These are phyloP conservation scores for Abortiporus biennis DNA, from an alignment of 1,284 basidiomycete genomes.

Conservation along the genomic window DNA sequence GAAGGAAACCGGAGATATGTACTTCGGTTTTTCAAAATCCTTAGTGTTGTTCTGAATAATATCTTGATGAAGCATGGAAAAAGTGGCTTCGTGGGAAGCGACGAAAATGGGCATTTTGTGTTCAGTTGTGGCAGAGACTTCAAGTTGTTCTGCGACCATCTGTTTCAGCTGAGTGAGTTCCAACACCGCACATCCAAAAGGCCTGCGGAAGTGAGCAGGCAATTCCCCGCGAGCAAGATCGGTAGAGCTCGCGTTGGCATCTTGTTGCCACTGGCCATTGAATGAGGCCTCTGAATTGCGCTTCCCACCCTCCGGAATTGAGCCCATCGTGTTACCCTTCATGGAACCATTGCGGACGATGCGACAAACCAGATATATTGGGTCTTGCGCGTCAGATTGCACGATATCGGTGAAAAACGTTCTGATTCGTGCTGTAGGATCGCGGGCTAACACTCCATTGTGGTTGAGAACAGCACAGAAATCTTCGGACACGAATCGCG, in stretches of 20 bases:
- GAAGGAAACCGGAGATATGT: neutral
- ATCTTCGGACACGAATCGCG: conserved; percentile 91
- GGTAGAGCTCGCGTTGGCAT: no score
- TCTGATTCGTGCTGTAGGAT: conserved; percentile 64
- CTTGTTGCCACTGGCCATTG: conserved; percentile 13
- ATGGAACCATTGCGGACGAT: conserved; percentile 87
- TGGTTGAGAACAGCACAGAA: conserved; percentile 89
- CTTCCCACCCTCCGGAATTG: conserved; percentile 35
- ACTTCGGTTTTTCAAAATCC: conserved; percentile 78
- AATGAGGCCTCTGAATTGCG: conserved; percentile 47
- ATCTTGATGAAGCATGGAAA: conserved; percentile 93
- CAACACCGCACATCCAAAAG: conserved; percentile 91
- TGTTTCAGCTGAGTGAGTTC: conserved; percentile 77
- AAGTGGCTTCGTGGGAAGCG: conserved; percentile 79
- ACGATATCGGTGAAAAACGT: conserved; percentile 90
- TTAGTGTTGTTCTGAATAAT: conserved; percentile 79
- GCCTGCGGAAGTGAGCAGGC: conserved; percentile 63
- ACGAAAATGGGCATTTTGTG: conserved; percentile 87
- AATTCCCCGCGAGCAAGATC: no score
- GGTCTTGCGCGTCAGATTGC: conserved; percentile 77
- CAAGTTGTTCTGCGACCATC: conserved; percentile 55
- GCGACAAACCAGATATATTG: conserved; percentile 84
- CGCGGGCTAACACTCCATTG: conserved; percentile 80
- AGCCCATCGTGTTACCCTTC: conserved; percentile 56
- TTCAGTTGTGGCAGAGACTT: conserved; percentile 62